Evolutionary conservation across 441 rosid species (phyloP).

Genomic region (Populus hybrid): DNA sequence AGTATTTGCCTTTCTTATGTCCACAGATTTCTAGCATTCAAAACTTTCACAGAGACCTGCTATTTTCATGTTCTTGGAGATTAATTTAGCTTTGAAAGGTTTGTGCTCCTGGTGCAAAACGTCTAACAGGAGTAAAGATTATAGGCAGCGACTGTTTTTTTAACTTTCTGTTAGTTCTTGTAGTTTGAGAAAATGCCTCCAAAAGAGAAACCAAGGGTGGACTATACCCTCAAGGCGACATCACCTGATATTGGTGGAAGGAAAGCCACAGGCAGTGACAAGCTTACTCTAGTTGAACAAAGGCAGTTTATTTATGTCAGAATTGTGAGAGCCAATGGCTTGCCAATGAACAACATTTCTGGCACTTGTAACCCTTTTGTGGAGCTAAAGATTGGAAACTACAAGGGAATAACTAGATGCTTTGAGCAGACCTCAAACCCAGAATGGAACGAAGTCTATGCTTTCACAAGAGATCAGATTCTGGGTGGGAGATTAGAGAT

Average conservation of each 20-base stretch:
- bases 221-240: slow-evolving; percentile 44
- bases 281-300: slow-evolving; percentile 48
- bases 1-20: background rate
- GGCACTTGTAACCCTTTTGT: slow-evolving; percentile 23
- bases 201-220: slow-evolving; percentile 18
- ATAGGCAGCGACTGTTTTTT: background rate
- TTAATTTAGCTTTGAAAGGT: background rate
- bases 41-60: background rate
- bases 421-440: slow-evolving; percentile 29
- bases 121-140: background rate
- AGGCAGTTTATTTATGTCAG: slow-evolving; percentile 42
- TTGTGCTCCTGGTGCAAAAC: background rate
- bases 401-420: slow-evolving; percentile 20
- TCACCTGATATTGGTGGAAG: slow-evolving; percentile 42
- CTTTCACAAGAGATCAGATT: slow-evolving; percentile 38
- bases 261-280: slow-evolving; percentile 29
- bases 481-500: slow-evolving; percentile 33
- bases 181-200: slow-evolving; percentile 9
- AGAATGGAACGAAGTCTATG: slow-evolving; percentile 49
- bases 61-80: background rate
- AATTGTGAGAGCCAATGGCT: slow-evolving; percentile 36
- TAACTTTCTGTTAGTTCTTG: background rate
- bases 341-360: slow-evolving; percentile 17
- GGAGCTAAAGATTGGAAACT: slow-evolving; percentile 32
- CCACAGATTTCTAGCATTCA: background rate